Base-by-base conservation (phyloP, 2,329 filamentous ascomycete species). In the Cryoendolithus antarcticus region DNA sequence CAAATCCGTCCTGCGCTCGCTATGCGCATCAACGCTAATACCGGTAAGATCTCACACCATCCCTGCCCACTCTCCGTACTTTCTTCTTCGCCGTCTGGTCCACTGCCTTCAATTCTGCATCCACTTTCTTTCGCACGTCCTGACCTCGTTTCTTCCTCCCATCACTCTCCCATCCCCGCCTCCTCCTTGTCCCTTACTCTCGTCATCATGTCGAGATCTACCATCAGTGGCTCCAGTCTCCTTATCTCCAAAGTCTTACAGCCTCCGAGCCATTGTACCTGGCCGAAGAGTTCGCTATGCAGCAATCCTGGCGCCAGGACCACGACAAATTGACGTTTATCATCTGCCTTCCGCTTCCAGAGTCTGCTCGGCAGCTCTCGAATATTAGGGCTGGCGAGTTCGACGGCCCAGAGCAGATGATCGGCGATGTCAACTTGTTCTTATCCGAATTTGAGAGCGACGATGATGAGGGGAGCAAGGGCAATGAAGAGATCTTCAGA, bases 241-340 rank as follows among this genome's bases (percentile, higher is more conserved):
- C 83, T 77, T 72, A 77, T 34, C 82, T 95, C 30, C 88, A 82
- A 65, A 69, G 77, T 61, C 80, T 82, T 38, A 96, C 89, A 0
- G 86, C 89, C 1, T 95, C 88, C 0, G 86, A 95, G 45, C 83
- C 80, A 0, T 71, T 96, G 36, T 78, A 74, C 0, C 67, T 95
- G 0, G 68, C 75, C 1, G 81, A 94, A 56, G 89, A 96, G 66
- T 86, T 91, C 60, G 74, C 76, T 35, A 96, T 95, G 78, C 89
- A 95, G 60, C 64, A 65, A n/a, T 85, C 78, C 47, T 96, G 89
- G 89, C 78, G 86, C 30, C 65, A 65, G 12, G 83, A 91, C 32
- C 61, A 65, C 19, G 88, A 96, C 62, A 96, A 96, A 63, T 61
- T 96, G 44, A 96, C 89, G 0, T 96, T 95, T 51, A 94, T 96